phyloP scores from a whole-genome alignment of 306 rosid species.

The Inga leiocalycina region DNA sequence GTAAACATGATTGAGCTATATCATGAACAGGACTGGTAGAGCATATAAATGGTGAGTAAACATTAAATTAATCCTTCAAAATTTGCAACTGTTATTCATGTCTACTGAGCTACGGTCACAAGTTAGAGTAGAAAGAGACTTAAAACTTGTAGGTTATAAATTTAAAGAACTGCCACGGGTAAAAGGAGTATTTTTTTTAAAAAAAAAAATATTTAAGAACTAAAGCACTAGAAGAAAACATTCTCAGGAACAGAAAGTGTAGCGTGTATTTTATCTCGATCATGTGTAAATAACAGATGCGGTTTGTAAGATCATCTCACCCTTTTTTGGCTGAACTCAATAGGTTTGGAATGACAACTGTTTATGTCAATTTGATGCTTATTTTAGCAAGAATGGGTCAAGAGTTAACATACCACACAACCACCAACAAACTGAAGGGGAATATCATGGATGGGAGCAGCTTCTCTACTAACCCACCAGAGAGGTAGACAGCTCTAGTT shows the following conservation, averaged over 20 bases:
- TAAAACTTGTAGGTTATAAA: background rate
- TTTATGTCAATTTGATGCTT: constrained; percentile 16
- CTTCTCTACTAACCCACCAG: background rate
- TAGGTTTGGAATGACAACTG: background rate
- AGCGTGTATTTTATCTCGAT: background rate
- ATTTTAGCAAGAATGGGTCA: constrained; percentile 1
- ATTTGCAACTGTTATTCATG: background rate
- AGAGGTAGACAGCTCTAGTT: background rate
- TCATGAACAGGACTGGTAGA: background rate
- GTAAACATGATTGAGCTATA: constrained; percentile 8
- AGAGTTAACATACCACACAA: background rate
- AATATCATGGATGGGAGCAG: background rate
- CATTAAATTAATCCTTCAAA: background rate
- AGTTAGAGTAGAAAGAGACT: background rate
- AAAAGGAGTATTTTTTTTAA: background rate
- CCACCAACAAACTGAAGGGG: background rate
- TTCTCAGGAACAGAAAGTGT: background rate
- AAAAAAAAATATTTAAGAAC: too few species aligned
- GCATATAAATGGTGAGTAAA: background rate
- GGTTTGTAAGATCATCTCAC: background rate
- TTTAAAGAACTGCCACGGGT: background rate
- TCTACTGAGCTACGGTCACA: background rate
- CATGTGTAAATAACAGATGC: background rate
- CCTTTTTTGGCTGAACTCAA: background rate
- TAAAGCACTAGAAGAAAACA: too few species aligned